Conservation (phyloP, 164 flowering plant genomes). For the Macadamia tetraphylla region DNA sequence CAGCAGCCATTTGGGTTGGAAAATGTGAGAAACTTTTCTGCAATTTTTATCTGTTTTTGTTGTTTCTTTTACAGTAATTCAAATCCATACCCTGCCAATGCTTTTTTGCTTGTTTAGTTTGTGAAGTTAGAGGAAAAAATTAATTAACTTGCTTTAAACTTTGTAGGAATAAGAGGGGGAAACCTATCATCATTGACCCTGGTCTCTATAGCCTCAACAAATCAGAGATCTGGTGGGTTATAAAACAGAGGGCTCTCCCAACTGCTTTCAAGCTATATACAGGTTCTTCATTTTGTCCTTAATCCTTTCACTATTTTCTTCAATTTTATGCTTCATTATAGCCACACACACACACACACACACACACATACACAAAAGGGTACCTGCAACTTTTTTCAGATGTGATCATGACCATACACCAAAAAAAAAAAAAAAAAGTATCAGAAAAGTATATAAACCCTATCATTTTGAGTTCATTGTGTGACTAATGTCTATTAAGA, state of each 20-base stretch:
- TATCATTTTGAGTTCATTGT: too few species aligned
- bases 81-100: too few species aligned
- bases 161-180: constrained; percentile 83
- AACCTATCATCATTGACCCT: constrained; percentile 85
- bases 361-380: too few species aligned
- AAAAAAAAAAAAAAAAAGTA: too few species aligned
- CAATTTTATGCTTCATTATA: not conserved
- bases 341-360: not conserved
- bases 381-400: too few species aligned
- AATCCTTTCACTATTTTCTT: not conserved
- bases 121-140: not conserved
- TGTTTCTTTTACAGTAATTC: not conserved
- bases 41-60: not conserved
- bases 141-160: not conserved
- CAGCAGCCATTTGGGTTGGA: constrained; percentile 80
- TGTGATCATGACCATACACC: too few species aligned
- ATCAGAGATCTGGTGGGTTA: constrained; percentile 85
- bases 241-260: constrained; percentile 73
- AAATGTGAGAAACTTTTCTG: constrained; percentile 46
- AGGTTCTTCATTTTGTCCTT: constrained; percentile 33
- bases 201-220: constrained; percentile 71
- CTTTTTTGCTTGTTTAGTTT: not conserved
- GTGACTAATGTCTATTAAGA: too few species aligned
- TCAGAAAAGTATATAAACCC: too few species aligned
- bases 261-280: constrained; percentile 85